Base-by-base conservation (phyloP, 306 rosid species). In the Vigna unguiculata region DNA sequence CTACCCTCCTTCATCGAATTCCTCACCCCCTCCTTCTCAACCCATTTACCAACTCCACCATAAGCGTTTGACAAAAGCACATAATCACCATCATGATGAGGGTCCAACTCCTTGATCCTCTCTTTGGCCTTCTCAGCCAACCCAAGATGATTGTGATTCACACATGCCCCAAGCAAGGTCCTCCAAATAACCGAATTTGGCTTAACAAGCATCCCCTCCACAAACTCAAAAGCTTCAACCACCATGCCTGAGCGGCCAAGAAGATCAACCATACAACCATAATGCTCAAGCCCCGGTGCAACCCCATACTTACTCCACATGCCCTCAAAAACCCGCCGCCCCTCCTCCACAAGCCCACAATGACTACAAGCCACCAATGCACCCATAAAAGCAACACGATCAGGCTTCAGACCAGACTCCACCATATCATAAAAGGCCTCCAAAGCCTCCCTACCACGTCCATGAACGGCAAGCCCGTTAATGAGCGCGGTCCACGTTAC, bases 301-400 rank as follows among this genome's bases (percentile, higher is more conserved):
- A 83, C 51, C 20, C 70, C 32, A 47, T 82, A 75, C 67, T 65
- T 85, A 24, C 68, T 71, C 74, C 32, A 14, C 72, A 89, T 85
- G 79, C 83, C 80, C 63, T 58, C 17, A 8, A 85, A 89, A 77
- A 87, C 17, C 46, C 8, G 32, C 87, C 82, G 28, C 9, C 90
- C 91, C 36, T 87, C 91, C 75, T 85, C 83, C 61, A 89, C 87
- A 13, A 89, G 86, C 58, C 93, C 90, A 5, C 85, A 80, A 24
- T 89, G 93, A 41, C 91, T 85, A 75, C 93, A 89, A 36, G 91
- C 93, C 75, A 87, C 88, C 82, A 89, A 89, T 6, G 75, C 62
- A 45, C 85, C 85, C 1, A 79, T 77, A 45, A 87, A 80, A 0
- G 85, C 78, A 13, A 55, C 12, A 11, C 66, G 16, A 64, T 89